Evolutionary conservation across 2,329 filamentous ascomycete species (phyloP).

Genomic region (Ophiostoma ulmi): DNA sequence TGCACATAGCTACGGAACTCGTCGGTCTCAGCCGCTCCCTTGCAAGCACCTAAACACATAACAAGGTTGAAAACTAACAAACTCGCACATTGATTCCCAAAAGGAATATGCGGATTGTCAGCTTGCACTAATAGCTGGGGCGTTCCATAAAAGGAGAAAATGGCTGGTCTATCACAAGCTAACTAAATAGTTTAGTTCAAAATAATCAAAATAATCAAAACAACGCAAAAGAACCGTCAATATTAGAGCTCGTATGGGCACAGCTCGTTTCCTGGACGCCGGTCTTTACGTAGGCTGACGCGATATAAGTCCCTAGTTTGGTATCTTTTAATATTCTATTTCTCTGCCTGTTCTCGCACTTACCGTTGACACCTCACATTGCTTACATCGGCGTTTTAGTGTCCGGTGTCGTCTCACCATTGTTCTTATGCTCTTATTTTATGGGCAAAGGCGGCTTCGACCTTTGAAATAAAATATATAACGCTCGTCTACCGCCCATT

Average conservation of each 20-base stretch:
- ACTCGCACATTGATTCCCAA: not conserved
- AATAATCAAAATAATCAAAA: not conserved
- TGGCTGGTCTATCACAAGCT: not conserved
- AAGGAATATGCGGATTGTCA: not conserved
- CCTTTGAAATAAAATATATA: not conserved
- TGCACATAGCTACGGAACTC: not conserved
- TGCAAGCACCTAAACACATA: not conserved
- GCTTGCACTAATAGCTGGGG: not conserved
- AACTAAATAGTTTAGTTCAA: not conserved
- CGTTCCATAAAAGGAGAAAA: not conserved
- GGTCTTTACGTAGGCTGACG: not conserved
- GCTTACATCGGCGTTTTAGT: not conserved
- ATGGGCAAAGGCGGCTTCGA: not conserved
- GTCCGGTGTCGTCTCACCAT: not conserved
- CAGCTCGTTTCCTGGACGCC: not conserved
- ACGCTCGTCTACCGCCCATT: not conserved
- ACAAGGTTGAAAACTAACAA: not conserved
- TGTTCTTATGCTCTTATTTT: not conserved
- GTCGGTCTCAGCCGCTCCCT: not conserved
- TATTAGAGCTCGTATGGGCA: not conserved
- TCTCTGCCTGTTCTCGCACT: not conserved
- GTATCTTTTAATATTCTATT: not conserved
- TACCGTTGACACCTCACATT: not conserved
- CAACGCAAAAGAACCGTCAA: not conserved
- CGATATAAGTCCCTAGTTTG: not conserved